Evolutionary conservation across 305 asterid genomes (phyloP), one percentile per base, ranked within the genome.

Genomic region (Fraxinus floribunda): DNA sequence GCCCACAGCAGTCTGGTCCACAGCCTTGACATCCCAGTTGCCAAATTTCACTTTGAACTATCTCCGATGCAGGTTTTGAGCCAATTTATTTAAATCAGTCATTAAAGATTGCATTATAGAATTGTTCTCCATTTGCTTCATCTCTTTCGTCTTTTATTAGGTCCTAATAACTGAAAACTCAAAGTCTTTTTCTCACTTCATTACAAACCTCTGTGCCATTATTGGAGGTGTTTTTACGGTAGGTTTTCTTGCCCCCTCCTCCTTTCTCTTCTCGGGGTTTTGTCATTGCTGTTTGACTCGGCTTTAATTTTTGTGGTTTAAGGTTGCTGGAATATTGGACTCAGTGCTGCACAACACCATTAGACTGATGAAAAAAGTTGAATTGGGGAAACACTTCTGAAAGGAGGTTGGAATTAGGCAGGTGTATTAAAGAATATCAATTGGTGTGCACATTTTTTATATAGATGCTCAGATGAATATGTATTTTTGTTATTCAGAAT

Each of bases 141-240:
- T 84, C 22, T 13, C 16, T 64, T 49, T 81, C 32, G 41, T 68
- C 52, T 49, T 62, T 52, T 16, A 32, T 20, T 92, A 97, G 99
- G 95, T 97, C 86, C 83, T 97, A 52, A 89, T 95, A 83, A 90
- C 97, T 18, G 97, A 93, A 88, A 88, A 90, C 76, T 81, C 93
- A 15, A 93, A 95, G 88, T 93, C 99, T 5, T 95, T 97, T 76
- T 88, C 97, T 7, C 99, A 97, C 88, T 97, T 97, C 68, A 85
- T 95, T 57, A 97, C 99, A 22, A 95, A 90, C 78, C 91, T 95
- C 64, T 97, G 98, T 70, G 98, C 99, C 87, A 95, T 94, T 73
- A 92, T 94, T 38, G 99, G 99, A 82, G 99, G 99, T 66, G 95
- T 96, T 90, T 96, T 94, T 83, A 96, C 99, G 93, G 99, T 97